phyloP scores from a whole-genome alignment of 257 asterid genomes.

The Echium plantagineum region DNA sequence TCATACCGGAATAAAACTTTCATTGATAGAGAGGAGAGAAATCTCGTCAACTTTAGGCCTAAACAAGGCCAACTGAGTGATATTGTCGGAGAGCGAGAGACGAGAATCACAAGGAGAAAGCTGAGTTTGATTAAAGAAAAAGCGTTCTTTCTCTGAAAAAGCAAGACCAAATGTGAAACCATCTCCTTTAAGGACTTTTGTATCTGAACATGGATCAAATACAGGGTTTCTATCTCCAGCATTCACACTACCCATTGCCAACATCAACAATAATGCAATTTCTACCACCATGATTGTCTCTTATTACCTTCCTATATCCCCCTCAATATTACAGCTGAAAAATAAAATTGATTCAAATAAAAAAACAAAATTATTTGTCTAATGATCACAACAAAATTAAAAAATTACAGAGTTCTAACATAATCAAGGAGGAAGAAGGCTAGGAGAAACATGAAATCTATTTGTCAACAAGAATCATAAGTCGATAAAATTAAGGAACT shows the following conservation, averaged over 20 bases:
- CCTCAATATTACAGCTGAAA: neutral
- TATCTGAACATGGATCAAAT: slow-evolving; percentile 64
- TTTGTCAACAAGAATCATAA: too few relatives aligned
- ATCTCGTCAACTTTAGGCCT: slow-evolving; percentile 91
- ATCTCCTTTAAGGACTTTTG: slow-evolving; percentile 54
- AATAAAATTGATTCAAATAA: too few relatives aligned
- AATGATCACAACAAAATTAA: neutral
- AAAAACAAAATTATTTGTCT: neutral
- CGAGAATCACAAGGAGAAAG: slow-evolving; percentile 91
- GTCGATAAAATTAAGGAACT: neutral
- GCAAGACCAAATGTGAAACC: slow-evolving; percentile 85
- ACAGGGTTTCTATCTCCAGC: slow-evolving; percentile 53
- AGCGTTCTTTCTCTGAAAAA: slow-evolving; percentile 52
- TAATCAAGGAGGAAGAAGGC: too few relatives aligned
- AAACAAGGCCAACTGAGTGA: slow-evolving; percentile 52
- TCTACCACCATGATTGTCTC: slow-evolving; percentile 17
- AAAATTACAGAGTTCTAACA: too few relatives aligned
- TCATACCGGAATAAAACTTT: slow-evolving; percentile 37
- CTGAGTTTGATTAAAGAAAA: slow-evolving; percentile 68
- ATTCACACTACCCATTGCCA: slow-evolving; percentile 18
- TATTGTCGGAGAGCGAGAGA: slow-evolving; percentile 36
- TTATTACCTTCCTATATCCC: slow-evolving; percentile 8
- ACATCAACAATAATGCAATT: slow-evolving; percentile 11
- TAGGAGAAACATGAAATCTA: too few relatives aligned
- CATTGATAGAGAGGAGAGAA: slow-evolving; percentile 72